These are phyloP conservation scores for Fusarium proliferatum DNA, from an alignment of 2,329 filamentous ascomycete genomes.

Conservation along the genomic window DNA sequence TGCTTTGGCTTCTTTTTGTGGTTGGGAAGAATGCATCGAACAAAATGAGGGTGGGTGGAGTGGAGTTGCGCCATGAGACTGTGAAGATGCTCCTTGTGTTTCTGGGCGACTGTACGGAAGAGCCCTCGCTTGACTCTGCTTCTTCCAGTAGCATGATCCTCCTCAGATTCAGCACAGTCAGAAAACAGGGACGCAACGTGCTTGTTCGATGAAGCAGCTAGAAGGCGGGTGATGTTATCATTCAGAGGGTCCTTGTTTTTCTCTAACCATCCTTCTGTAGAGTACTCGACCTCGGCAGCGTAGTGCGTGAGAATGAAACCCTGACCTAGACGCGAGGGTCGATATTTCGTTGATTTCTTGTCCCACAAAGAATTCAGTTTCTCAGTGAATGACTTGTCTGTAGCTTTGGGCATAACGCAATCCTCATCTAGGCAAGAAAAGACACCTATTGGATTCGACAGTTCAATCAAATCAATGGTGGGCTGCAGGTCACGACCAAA, in stretches of 20 bases:
- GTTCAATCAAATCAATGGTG: conserved; percentile 95
- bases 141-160: conserved; percentile 73
- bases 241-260: conserved; percentile 99
- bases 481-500: conserved; percentile 97
- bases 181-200: conserved; percentile 87
- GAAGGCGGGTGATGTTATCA: conserved; percentile 91
- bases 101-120: conserved; percentile 95
- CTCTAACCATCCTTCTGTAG: conserved; percentile 93
- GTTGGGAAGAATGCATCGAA: conserved; percentile 96
- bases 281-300: conserved; percentile 97
- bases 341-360: conserved; percentile 93
- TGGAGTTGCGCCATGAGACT: conserved; percentile 94
- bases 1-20: conserved; percentile 97
- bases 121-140: conserved; percentile 96
- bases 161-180: conserved; percentile 87
- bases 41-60: conserved; percentile 97
- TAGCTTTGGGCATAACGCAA: conserved; percentile 98
- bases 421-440: conserved; percentile 99
- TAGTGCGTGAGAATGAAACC: conserved; percentile 98
- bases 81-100: conserved; percentile 98
- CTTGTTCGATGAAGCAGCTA: conserved; percentile 83
- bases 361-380: conserved; percentile 98
- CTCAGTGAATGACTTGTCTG: conserved; percentile 95
- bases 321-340: conserved; percentile 85
- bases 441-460: conserved; percentile 97